Base-by-base conservation (phyloP, 2,329 filamentous ascomycete species). In the Aschersonia sp. region DNA sequence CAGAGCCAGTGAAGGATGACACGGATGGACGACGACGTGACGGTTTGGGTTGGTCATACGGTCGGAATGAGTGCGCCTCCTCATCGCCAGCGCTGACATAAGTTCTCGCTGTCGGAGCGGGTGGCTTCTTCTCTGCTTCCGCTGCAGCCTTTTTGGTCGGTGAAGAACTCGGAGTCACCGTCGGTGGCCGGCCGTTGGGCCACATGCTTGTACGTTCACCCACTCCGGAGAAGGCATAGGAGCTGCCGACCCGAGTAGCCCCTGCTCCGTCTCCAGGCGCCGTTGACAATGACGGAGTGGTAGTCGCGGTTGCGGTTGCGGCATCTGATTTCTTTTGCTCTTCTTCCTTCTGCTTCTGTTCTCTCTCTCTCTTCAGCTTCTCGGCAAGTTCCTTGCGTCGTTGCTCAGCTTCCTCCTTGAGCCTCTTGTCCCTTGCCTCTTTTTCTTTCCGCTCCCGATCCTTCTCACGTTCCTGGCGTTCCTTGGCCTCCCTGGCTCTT, bases 151-250 rank as follows among this genome's bases (percentile, higher is more conserved):
- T 56, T 48, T 54, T 59, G 6, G 57, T 54, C 10, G 54, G 45
- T 29, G 63, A 57, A 12, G 62, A 53, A n/a, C 57, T 51, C 30
- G 66, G 56, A 38, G 63, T 60, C 29, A 31, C 42, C 5, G 46
- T 40, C 31, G 41, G 45, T 9, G 61, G 55, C 40, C 71, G 74
- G 54, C 74, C 79, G 56, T 74, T 78, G 5, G 82, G 81, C 75
- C 83, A 86, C 55, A 80, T 80, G 62, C 79, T 84, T 45, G 74
- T 81, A 64, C 74, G 80, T 63, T 86, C 82, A 46, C 82, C 82
- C 29, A 82, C 75, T 32, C 78, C 74, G 48, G 75, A 78, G 63
- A 69, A 82, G 49, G 79, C 78, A 56, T 83, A 82, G n/a, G 72
- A 70, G 54, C 69, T 72, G 41, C 68, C 65, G 51, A 70, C 69